Conservation (phyloP, 345 rosid genomes). For the Pistacia integerrima region DNA sequence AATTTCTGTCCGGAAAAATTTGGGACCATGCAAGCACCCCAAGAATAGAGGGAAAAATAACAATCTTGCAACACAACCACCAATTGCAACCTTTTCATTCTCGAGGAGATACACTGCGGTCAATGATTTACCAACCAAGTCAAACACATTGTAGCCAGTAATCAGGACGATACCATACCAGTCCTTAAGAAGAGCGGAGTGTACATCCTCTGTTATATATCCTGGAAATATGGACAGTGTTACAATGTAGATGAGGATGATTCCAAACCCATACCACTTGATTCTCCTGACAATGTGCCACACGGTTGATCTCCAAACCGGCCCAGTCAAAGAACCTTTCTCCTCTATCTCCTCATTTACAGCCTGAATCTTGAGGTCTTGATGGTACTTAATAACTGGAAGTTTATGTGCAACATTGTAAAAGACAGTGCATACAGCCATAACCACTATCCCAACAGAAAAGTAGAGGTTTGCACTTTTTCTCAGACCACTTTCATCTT, state of each 20-base stretch:
- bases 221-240: constrained; percentile 93
- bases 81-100: constrained; percentile 68
- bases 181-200: constrained; percentile 71
- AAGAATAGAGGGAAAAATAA: constrained; percentile 83
- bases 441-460: constrained; percentile 65
- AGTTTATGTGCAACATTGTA: constrained; percentile 75
- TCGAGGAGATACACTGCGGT: constrained; percentile 64
- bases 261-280: constrained; percentile 81
- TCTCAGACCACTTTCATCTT: constrained; percentile 70
- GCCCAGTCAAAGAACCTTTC: constrained; percentile 53
- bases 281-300: constrained; percentile 60
- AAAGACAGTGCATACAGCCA: constrained; percentile 66
- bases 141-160: constrained; percentile 80
- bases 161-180: constrained; percentile 87
- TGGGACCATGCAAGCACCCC: constrained; percentile 85
- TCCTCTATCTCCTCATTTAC: constrained; percentile 50
- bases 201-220: constrained; percentile 87
- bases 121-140: constrained; percentile 81
- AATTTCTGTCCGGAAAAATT: constrained; percentile 77
- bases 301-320: constrained; percentile 63
- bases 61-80: constrained; percentile 69
- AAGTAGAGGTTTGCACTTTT: constrained; percentile 85
- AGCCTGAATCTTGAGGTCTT: constrained; percentile 60
- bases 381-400: constrained; percentile 76
- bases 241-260: constrained; percentile 62